Conservation (phyloP, 768 basidiomycete genomes). For the Candolleomyces efflorescens region DNA sequence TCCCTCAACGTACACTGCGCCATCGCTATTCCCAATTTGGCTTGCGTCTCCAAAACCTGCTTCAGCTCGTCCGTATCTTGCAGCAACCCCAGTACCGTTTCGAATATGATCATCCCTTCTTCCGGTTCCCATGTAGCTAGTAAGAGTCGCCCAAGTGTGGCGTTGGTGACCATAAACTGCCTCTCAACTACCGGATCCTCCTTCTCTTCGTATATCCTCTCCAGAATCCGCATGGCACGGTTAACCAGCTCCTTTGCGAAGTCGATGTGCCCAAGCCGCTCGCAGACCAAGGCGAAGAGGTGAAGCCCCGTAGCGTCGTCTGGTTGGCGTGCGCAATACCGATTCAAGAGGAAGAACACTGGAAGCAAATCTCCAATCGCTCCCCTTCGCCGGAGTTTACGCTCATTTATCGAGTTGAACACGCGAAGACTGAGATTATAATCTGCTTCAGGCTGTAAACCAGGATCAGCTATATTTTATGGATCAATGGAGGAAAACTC, state of each 20-base stretch:
- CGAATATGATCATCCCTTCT: conserved; percentile 64
- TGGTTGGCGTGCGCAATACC: conserved; percentile 67
- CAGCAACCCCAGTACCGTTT: conserved; percentile 68
- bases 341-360: conserved; percentile 76
- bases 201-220: conserved; percentile 81
- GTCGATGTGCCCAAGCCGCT: conserved; percentile 69
- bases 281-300: conserved; percentile 81
- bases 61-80: conserved; percentile 40
- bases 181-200: conserved; percentile 78
- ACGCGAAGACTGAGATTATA: conserved; percentile 64
- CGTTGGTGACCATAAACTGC: conserved; percentile 77
- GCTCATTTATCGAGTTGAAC: conserved; percentile 35
- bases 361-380: conserved; percentile 55
- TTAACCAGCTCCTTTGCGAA: conserved; percentile 54
- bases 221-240: conserved; percentile 69
- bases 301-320: conserved; percentile 75
- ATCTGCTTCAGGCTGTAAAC: conserved; percentile 84
- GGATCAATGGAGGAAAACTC: conserved; percentile 20
- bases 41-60: conserved; percentile 51
- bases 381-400: conserved; percentile 8
- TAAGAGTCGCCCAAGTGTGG: conserved; percentile 74
- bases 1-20: conserved; percentile 64
- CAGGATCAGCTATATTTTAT: too few species aligned
- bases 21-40: conserved; percentile 68
- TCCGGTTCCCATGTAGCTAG: conserved; percentile 56